These are phyloP conservation scores for Halenospora varia DNA, from an alignment of 495 filamentous ascomycete species.

Conservation along the genomic window DNA sequence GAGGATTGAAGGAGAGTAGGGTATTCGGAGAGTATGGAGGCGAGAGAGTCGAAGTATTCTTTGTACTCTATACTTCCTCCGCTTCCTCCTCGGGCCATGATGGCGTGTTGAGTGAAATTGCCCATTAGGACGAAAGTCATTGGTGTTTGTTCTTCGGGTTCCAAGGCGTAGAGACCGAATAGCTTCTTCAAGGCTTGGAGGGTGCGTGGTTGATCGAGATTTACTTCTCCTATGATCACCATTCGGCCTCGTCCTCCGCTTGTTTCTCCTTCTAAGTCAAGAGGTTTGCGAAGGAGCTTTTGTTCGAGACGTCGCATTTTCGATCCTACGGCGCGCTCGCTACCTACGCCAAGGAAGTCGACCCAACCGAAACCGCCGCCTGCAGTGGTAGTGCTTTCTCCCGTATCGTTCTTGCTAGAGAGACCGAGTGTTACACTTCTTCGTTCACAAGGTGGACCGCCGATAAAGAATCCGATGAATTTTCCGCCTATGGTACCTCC, in stretches of 20 bases:
- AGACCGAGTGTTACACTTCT: slow-evolving; percentile 74
- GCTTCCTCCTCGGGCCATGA: slow-evolving; percentile 60
- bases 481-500: slow-evolving; percentile 85
- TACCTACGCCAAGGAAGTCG: slow-evolving; percentile 89
- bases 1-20: slow-evolving; percentile 72
- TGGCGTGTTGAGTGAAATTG: slow-evolving; percentile 73
- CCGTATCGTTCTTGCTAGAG: slow-evolving; percentile 43
- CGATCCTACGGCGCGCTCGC: slow-evolving; percentile 76
- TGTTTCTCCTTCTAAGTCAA: slow-evolving; percentile 11
- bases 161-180: slow-evolving; percentile 62
- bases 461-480: slow-evolving; percentile 85
- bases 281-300: slow-evolving; percentile 26
- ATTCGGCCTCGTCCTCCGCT: slow-evolving; percentile 48
- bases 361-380: slow-evolving; percentile 92
- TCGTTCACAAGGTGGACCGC: slow-evolving; percentile 85
- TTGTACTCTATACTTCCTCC: slow-evolving; percentile 87
- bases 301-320: slow-evolving; percentile 72
- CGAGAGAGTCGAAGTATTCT: slow-evolving; percentile 85
- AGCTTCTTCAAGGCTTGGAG: slow-evolving; percentile 75
- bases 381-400: slow-evolving; percentile 46
- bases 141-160: slow-evolving; percentile 61
- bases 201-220: slow-evolving; percentile 75
- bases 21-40: slow-evolving; percentile 78
- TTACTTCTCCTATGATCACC: slow-evolving; percentile 74
- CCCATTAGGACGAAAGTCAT: slow-evolving; percentile 77